Conservation (phyloP, 2,329 filamentous ascomycete species). For the Fusarium protoensiforme region DNA sequence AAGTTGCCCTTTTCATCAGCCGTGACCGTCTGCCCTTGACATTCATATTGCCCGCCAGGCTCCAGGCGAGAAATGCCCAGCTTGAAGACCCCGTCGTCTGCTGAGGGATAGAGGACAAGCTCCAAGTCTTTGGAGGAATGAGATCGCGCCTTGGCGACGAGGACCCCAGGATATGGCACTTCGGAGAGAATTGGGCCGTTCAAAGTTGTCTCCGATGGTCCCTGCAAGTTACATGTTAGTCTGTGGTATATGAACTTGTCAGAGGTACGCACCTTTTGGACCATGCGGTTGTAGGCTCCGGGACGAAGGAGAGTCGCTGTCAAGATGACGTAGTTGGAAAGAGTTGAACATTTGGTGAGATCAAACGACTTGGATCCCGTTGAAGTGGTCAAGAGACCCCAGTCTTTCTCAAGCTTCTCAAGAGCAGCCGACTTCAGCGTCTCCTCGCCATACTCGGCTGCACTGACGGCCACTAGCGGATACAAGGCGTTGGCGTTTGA, state of each 20-base stretch:
- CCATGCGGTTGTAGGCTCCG: background rate
- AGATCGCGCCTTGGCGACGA: background rate
- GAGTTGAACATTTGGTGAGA: background rate
- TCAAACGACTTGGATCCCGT: background rate
- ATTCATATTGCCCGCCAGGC: background rate
- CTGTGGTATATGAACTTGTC: background rate
- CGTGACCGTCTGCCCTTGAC: background rate
- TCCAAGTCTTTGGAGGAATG: background rate
- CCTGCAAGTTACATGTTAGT: background rate
- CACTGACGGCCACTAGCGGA: background rate
- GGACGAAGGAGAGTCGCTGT: background rate
- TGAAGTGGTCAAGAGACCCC: background rate
- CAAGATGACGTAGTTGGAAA: background rate
- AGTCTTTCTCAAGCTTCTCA: background rate
- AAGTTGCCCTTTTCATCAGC: background rate
- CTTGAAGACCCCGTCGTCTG: background rate
- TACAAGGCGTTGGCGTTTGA: background rate
- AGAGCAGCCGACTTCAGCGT: background rate
- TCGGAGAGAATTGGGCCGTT: background rate
- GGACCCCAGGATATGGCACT: background rate
- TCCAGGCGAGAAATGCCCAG: background rate
- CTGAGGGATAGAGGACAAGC: background rate
- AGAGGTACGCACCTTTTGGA: background rate
- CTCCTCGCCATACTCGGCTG: background rate
- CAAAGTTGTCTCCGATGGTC: background rate